phyloP scores from a whole-genome alignment of 495 filamentous ascomycete species.

The Parathielavia hyrcaniae region DNA sequence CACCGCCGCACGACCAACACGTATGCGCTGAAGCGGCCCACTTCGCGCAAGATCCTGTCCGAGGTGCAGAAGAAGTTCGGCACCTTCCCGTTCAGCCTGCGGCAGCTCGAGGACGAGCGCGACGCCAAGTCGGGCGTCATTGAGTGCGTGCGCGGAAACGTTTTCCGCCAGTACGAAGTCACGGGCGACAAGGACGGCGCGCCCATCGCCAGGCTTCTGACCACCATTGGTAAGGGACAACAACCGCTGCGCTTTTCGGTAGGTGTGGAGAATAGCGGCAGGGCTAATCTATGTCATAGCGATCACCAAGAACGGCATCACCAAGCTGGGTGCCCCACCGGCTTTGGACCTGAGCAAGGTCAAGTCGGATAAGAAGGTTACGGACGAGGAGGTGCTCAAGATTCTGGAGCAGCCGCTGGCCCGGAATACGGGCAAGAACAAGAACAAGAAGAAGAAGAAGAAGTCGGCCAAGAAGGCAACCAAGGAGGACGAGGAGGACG shows the following conservation, averaged over 20 bases:
- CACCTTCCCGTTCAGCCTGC: constrained; percentile 92
- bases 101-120: constrained; percentile 94
- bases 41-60: constrained; percentile 80
- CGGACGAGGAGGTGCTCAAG: constrained; percentile 87
- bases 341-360: constrained; percentile 65
- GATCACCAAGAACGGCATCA: constrained; percentile 95
- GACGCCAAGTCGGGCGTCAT: constrained; percentile 93
- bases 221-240: constrained; percentile 73
- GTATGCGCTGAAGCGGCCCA: constrained; percentile 84
- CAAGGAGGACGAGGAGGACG: constrained; percentile 31
- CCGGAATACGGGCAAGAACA: constrained; percentile 69
- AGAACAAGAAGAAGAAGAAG: constrained; percentile 84
- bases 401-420: constrained; percentile 82
- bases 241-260: too few relatives aligned
- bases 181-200: constrained; percentile 84
- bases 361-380: constrained; percentile 96
- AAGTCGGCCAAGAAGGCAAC: constrained; percentile 59
- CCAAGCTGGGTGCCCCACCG: constrained; percentile 70
- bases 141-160: constrained; percentile 85
- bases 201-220: constrained; percentile 77
- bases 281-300: constrained; percentile 46
- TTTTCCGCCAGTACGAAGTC: constrained; percentile 91
- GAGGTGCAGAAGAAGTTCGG: constrained; percentile 96
- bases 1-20: constrained; percentile 88
- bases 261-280: background rate